A percentile compares a stretch with the other conserved stretches of the same genome.
Evolutionary conservation across 2,329 filamentous ascomycete genomes (phyloP).

Genomic region (Colletotrichum agaves): DNA sequence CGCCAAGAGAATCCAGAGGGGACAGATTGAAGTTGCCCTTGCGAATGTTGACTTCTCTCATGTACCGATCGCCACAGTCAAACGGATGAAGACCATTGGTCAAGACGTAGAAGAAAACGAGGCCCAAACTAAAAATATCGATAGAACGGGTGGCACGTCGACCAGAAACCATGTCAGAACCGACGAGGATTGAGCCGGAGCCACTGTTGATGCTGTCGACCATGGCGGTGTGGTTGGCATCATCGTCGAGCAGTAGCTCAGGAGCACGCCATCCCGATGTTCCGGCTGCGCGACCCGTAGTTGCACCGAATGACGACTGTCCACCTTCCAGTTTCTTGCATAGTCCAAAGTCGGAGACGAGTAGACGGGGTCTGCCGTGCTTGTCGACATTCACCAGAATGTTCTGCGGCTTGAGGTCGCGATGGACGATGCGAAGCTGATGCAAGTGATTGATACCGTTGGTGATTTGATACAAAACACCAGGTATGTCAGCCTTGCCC

Average conservation of each 20-base stretch:
- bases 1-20: constrained; percentile 79
- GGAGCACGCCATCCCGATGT: constrained; percentile 97
- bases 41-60: constrained; percentile 97
- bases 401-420: constrained; percentile 97
- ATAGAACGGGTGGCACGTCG: constrained; percentile 94
- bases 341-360: constrained; percentile 97
- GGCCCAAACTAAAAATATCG: constrained; percentile 95
- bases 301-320: constrained; percentile 93
- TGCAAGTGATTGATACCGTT: constrained; percentile 91
- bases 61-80: constrained; percentile 92
- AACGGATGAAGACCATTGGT: constrained; percentile 93
- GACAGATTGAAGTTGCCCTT: constrained; percentile 82
- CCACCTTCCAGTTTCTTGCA: constrained; percentile 97
- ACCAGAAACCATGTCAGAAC: constrained; percentile 67
- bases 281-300: constrained; percentile 90
- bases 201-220: constrained; percentile 69
- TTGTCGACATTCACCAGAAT: constrained; percentile 85
- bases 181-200: constrained; percentile 67
- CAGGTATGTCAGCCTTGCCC: constrained; percentile 79
- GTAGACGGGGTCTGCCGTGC: constrained; percentile 78
- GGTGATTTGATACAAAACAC: constrained; percentile 88
- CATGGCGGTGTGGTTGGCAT: constrained; percentile 64
- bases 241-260: constrained; percentile 86
- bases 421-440: constrained; percentile 91
- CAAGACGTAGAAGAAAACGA: constrained; percentile 99